Conservation (phyloP, 1,139 yeast species). For the Hemisphaericaspora xylanilytica region DNA sequence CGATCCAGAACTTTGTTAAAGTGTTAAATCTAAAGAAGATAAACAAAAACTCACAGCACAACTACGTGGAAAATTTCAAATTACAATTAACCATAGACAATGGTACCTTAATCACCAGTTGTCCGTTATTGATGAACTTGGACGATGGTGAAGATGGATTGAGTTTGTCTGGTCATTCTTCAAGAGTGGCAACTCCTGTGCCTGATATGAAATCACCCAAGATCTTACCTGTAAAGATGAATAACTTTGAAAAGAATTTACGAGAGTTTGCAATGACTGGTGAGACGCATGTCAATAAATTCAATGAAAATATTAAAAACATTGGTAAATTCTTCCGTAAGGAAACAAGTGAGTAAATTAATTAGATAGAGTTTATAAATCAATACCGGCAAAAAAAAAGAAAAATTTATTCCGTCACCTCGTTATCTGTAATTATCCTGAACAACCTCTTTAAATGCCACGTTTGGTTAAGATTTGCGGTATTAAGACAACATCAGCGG, state of each 20-base stretch:
- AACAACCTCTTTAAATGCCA: constrained; percentile 8
- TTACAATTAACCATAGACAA: constrained; percentile 53
- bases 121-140: constrained; percentile 36
- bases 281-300: constrained; percentile 55
- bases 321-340: constrained; percentile 59
- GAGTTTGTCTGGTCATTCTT: constrained; percentile 9
- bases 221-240: constrained; percentile 36
- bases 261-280: constrained; percentile 53
- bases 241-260: constrained; percentile 53
- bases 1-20: constrained; percentile 60
- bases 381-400: constrained; percentile 2
- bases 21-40: constrained; percentile 64
- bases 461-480: constrained; percentile 79
- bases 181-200: constrained; percentile 15
- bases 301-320: constrained; percentile 57
- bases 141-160: constrained; percentile 20
- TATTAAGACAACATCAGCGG: constrained; percentile 63
- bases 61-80: constrained; percentile 60
- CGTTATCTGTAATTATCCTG: too few species aligned
- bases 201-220: constrained; percentile 28
- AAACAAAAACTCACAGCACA: constrained; percentile 42
- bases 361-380: constrained; percentile 4
- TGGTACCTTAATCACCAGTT: constrained; percentile 35
- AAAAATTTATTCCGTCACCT: too few species aligned
- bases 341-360: constrained; percentile 25